phyloP scores from a whole-genome alignment of 2,329 filamentous ascomycete genomes.

The Endocalyx cinctus region DNA sequence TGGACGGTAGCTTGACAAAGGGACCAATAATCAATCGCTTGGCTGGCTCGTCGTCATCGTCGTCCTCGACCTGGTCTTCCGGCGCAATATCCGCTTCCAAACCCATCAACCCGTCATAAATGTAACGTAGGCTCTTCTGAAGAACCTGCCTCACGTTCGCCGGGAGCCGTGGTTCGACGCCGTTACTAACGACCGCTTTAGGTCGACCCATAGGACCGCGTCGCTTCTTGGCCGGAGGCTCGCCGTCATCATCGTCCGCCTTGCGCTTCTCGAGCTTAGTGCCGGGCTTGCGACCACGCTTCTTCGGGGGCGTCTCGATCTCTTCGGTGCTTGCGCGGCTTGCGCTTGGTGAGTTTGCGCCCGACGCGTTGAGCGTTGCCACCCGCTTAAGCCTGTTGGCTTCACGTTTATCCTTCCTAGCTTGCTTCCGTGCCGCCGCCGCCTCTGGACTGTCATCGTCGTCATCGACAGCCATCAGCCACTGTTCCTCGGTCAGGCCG shows the following conservation, averaged over 20 bases:
- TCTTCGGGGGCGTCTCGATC: conserved; percentile 68
- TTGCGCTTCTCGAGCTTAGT: conserved; percentile 81
- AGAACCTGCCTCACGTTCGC: conserved; percentile 69
- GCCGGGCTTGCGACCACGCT: conserved; percentile 77
- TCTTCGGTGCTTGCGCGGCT: conserved; percentile 83
- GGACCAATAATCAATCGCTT: conserved; percentile 86
- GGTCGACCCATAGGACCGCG: conserved; percentile 65
- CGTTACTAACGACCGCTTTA: conserved; percentile 48
- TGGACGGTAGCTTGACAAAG: conserved; percentile 87
- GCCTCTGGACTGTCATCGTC: conserved; percentile 93
- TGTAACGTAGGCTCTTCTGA: conserved; percentile 70
- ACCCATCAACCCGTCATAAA: conserved; percentile 77
- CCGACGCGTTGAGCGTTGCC: conserved; percentile 26
- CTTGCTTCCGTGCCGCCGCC: conserved; percentile 84
- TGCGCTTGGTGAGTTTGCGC: conserved; percentile 70
- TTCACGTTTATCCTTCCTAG: conserved; percentile 74
- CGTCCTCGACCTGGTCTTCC: conserved; percentile 44
- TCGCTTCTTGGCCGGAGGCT: conserved; percentile 74
- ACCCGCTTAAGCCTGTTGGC: conserved; percentile 66
- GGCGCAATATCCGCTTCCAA: conserved; percentile 72
- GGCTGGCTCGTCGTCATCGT: conserved; percentile 51
- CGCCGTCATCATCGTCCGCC: conserved; percentile 71
- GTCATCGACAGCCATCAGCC: conserved; percentile 96
- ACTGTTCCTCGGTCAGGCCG: conserved; percentile 96
- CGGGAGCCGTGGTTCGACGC: conserved; percentile 46